phyloP scores from a whole-genome alignment of 2,329 filamentous ascomycete species.

The Samsoniella hepiali region DNA sequence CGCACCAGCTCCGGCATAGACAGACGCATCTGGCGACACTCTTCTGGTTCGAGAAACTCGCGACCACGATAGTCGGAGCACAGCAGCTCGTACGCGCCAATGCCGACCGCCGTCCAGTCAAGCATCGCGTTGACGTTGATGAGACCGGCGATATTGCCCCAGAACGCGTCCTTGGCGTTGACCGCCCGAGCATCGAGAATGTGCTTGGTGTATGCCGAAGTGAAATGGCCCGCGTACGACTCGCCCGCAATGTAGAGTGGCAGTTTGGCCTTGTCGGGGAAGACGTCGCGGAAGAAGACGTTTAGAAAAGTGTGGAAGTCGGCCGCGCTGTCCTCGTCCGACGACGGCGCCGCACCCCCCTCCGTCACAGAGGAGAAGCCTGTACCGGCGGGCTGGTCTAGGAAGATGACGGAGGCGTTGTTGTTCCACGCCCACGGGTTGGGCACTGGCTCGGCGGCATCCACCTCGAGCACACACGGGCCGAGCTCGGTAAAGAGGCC shows the following conservation, averaged over 20 bases:
- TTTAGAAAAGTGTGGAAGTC: constrained; percentile 48
- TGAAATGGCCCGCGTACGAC: constrained; percentile 69
- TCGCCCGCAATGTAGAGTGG: constrained; percentile 47
- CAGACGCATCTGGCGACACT: constrained; percentile 28
- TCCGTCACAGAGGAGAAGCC: constrained; percentile 47
- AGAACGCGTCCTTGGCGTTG: constrained; percentile 15
- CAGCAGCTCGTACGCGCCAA: constrained; percentile 16
- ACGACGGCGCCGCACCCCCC: constrained; percentile 28
- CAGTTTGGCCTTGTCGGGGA: constrained; percentile 35
- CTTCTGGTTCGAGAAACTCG: constrained; percentile 21
- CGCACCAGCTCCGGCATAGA: constrained; percentile 36
- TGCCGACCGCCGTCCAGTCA: constrained; percentile 15
- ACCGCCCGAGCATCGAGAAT: constrained; percentile 18
- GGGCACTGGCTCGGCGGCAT: constrained; percentile 19
- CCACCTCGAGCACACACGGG: constrained; percentile 20
- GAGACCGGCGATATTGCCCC: constrained; percentile 19
- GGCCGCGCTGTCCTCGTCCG: constrained; percentile 41
- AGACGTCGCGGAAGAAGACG: constrained; percentile 41
- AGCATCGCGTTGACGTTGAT: constrained; percentile 20
- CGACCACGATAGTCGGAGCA: constrained; percentile 20
- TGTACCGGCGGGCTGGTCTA: constrained; percentile 54
- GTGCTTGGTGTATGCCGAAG: constrained; percentile 14
- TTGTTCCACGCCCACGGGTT: constrained; percentile 23
- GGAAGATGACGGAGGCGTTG: constrained; percentile 36
- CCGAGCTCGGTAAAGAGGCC: constrained; percentile 20